Conservation (phyloP, 1,139 yeast species). For the Blastobotrys indianensis region DNA sequence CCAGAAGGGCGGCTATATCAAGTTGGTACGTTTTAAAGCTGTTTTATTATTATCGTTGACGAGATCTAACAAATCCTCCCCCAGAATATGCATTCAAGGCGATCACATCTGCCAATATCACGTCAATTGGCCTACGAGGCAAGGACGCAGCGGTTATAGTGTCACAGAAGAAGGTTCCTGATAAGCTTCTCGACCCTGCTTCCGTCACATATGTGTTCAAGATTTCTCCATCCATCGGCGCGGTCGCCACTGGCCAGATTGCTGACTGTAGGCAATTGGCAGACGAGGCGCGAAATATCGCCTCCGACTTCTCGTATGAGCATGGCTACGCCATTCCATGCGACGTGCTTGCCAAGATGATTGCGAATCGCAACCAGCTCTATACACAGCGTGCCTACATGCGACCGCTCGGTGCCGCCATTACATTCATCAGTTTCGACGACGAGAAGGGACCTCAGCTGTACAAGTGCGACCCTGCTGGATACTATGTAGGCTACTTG, state of each 20-base stretch:
- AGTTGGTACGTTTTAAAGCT: conserved; percentile 49
- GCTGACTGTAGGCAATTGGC: conserved; percentile 95
- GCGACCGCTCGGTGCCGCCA: conserved; percentile 94
- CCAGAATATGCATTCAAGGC: conserved; percentile 91
- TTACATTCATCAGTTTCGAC: conserved; percentile 82
- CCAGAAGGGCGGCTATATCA: conserved; percentile 98
- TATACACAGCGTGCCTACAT: conserved; percentile 98
- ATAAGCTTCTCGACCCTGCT: conserved; percentile 77
- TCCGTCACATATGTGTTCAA: conserved; percentile 82
- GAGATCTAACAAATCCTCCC: background rate
- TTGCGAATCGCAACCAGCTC: conserved; percentile 92
- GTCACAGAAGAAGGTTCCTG: conserved; percentile 94
- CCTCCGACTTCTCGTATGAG: conserved; percentile 89
- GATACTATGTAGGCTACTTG: conserved; percentile 84
- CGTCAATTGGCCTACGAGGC: conserved; percentile 83
- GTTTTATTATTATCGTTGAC: no score
- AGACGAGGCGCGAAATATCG: conserved; percentile 83
- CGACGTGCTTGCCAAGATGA: conserved; percentile 85
- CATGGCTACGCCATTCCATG: conserved; percentile 97
- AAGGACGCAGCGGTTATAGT: conserved; percentile 84
- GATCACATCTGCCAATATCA: conserved; percentile 84
- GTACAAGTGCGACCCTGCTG: conserved; percentile 95
- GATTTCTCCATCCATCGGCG: conserved; percentile 76
- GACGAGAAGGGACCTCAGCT: conserved; percentile 87
- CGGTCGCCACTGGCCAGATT: conserved; percentile 92